These are phyloP conservation scores for Rhodamnia rubescens DNA, from an alignment of 345 rosid genomes.

Conservation along the genomic window DNA sequence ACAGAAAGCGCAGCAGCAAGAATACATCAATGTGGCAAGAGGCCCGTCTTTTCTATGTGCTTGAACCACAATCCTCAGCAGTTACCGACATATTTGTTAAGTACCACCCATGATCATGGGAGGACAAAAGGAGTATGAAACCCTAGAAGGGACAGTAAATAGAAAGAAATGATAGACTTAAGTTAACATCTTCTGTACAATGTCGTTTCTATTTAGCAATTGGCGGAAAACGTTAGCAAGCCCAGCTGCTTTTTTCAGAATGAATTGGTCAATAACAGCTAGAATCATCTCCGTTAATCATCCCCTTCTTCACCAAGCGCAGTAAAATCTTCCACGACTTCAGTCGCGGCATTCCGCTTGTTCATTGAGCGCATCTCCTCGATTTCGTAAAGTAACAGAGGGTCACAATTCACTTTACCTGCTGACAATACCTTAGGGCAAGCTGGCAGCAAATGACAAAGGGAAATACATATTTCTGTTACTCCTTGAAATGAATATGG, in stretches of 20 bases:
- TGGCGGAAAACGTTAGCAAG: neutral
- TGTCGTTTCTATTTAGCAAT: neutral
- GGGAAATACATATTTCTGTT: neutral
- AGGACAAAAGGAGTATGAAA: neutral
- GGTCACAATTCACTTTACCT: slow-evolving; percentile 43
- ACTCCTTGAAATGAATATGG: neutral
- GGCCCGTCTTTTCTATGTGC: neutral
- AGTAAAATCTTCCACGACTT: slow-evolving; percentile 72
- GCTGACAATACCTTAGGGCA: slow-evolving; percentile 51
- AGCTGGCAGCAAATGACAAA: slow-evolving; percentile 18
- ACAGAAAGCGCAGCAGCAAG: neutral
- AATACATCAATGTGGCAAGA: neutral
- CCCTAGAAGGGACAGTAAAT: neutral
- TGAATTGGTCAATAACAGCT: neutral
- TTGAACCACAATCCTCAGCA: neutral
- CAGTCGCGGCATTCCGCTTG: slow-evolving; percentile 25
- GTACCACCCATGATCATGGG: neutral
- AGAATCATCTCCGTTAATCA: neutral
- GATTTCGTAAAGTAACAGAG: slow-evolving; percentile 49
- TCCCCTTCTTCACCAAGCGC: slow-evolving; percentile 13
- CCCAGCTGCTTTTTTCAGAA: neutral
- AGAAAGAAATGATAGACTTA: neutral
- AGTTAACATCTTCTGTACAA: neutral
- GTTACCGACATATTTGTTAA: neutral
- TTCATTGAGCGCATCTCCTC: slow-evolving; percentile 57